Evolutionary conservation across 2,329 filamentous ascomycete species (phyloP), one percentile per base, ranked within the genome.

Genomic region (Colletotrichum melonis): DNA sequence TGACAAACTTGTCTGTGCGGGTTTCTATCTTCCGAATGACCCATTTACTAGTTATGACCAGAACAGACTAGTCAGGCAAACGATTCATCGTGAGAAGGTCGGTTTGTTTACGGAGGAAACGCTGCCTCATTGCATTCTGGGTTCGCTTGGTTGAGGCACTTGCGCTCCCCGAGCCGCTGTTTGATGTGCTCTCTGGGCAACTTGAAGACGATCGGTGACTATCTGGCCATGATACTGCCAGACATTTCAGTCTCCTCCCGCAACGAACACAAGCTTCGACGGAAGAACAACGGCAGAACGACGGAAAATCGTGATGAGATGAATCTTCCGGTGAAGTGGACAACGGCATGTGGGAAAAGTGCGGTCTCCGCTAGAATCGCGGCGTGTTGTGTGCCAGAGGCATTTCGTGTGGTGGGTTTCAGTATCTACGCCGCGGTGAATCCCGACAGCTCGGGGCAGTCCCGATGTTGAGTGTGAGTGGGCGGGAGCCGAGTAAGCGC

Each of bases 381-480:
- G 49, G 71, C 67, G 26, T 62, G 60, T 66, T 62, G 38, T 71
- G 71, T 70, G 56, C 60, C 67, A 71, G 67, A 65, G 67, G 49
- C 35, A 73, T 71, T 62, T 71, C 60, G 56, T 73, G 67, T 71
- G 56, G 9, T 56, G 46, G 56, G 67, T 70, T 73, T 73, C 59
- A 70, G 67, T 66, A 22, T 32, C 42, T n/a, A 57, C 22, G 35
- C 67, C 49, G 56, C 28, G 60, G 67, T 42, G 67, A 66, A 58
- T 26, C 11, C 46, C 35, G 46, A 56, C n/a, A 22, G 49, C 56
- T 73, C 60, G 67, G 71, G 19, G 60, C 24, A 54, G 22, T 49
- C 56, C 60, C 67, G 67, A 57, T 22, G 5, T 69, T 16, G 9
- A 5, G 42, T 49, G 42, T 49, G 42, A 49, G 42, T 49, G 28